Conservation (phyloP, 345 rosid species). For the Eucalyptus curtisii region DNA sequence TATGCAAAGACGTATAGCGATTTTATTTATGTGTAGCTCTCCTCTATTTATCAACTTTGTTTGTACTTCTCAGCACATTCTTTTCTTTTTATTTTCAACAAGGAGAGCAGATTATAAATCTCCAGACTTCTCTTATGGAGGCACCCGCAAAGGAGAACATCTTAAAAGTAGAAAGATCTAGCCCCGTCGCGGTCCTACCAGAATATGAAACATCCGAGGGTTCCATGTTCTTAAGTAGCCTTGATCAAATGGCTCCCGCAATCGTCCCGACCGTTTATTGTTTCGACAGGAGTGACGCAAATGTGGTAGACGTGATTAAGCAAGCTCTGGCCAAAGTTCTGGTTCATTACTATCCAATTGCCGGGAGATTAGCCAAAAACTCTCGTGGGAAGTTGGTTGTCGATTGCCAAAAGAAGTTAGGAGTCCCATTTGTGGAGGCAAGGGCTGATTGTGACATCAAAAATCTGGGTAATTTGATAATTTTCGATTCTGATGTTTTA, state of each 20-base stretch:
- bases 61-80: neutral
- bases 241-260: neutral
- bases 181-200: neutral
- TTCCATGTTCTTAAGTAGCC: neutral
- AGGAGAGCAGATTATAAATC: neutral
- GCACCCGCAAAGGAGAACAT: neutral
- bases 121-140: neutral
- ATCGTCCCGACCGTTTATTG: neutral
- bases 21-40: neutral
- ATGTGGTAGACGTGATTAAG: neutral
- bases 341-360: neutral
- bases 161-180: neutral
- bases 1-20: neutral
- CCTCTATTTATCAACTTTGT: neutral
- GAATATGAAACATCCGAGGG: neutral
- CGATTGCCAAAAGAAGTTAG: neutral
- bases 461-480: neutral
- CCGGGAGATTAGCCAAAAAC: neutral
- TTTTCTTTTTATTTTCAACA: neutral
- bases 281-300: neutral
- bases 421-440: neutral
- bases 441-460: neutral
- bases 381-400: neutral
- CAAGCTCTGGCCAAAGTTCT: neutral
- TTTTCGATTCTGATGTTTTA: neutral